Conservation (phyloP, 768 basidiomycete species). For the Collybia sp. region DNA sequence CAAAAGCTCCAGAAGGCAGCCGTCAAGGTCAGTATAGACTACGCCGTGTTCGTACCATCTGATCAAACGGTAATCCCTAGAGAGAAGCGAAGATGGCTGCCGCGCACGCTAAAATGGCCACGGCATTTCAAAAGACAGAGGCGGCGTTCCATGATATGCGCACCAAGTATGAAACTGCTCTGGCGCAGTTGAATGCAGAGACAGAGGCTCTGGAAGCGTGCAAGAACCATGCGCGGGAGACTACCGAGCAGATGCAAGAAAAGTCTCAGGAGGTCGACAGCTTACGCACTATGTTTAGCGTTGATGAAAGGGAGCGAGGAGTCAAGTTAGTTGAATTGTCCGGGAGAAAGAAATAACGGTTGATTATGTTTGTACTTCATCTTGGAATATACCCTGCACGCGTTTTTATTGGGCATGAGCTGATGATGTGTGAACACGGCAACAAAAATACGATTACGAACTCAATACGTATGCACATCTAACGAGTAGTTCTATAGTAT, state of each 20-base stretch:
- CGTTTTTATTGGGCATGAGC: constrained; percentile 1
- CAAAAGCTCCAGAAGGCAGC: constrained; percentile 68
- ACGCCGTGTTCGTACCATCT: neutral
- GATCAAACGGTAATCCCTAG: neutral
- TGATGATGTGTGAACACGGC: constrained; percentile 1
- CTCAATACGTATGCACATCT: neutral
- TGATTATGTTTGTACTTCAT: constrained; percentile 8
- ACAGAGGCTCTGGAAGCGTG: constrained; percentile 45
- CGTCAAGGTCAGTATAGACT: constrained; percentile 38
- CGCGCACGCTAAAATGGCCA: constrained; percentile 47
- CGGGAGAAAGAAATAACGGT: constrained; percentile 14
- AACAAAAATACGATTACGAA: neutral
- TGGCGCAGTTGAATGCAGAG: constrained; percentile 41
- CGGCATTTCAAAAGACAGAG: constrained; percentile 59
- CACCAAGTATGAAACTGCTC: constrained; percentile 49
- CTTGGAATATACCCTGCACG: constrained; percentile 1
- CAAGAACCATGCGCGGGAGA: constrained; percentile 48
- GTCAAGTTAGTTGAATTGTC: constrained; percentile 41
- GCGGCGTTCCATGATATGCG: constrained; percentile 57
- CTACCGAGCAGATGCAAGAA: constrained; percentile 58
- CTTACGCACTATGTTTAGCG: constrained; percentile 56
- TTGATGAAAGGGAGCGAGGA: constrained; percentile 67
- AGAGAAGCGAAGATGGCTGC: constrained; percentile 54
- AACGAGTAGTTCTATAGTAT: neutral
- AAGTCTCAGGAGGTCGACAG: constrained; percentile 74